Evolutionary conservation across 805 yeast species (phyloP).

Genomic region (Hanseniaspora thailandica): DNA sequence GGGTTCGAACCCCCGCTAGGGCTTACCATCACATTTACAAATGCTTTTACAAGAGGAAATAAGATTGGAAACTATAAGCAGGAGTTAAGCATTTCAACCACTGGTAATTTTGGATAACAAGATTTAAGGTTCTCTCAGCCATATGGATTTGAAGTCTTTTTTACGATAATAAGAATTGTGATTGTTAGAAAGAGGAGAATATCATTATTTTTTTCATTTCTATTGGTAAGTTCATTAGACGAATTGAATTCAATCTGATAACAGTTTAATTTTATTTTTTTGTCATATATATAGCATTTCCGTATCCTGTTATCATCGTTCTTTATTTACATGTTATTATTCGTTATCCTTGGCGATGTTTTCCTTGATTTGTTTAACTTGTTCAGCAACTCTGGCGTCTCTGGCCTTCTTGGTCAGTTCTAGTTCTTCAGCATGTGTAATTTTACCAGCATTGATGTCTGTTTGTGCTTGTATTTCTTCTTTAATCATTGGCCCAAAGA

Average conservation of each 20-base stretch:
- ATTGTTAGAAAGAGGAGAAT: too few relatives aligned
- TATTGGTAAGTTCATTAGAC: too few relatives aligned
- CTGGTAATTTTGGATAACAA: background rate
- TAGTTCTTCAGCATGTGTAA: background rate
- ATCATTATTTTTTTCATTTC: too few relatives aligned
- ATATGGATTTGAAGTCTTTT: too few relatives aligned
- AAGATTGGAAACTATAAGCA: background rate
- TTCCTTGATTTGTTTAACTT: background rate
- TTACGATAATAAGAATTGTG: too few relatives aligned
- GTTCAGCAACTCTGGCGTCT: background rate
- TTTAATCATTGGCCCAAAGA: conserved; percentile 11
- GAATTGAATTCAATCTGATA: background rate
- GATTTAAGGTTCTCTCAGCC: background rate
- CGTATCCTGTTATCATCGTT: background rate
- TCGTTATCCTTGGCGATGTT: background rate
- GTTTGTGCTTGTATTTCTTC: conserved; percentile 12
- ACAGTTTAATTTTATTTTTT: background rate
- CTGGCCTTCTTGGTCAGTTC: background rate
- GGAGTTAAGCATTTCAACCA: background rate
- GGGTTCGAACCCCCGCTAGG: conserved; percentile 47
- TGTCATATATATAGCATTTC: background rate
- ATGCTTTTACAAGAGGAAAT: too few relatives aligned
- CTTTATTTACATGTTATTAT: background rate
- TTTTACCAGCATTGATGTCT: conserved; percentile 12
- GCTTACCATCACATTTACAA: conserved; percentile 25